These are phyloP conservation scores for Fusarium hostae DNA, from an alignment of 2,329 filamentous ascomycete species.

Conservation along the genomic window DNA sequence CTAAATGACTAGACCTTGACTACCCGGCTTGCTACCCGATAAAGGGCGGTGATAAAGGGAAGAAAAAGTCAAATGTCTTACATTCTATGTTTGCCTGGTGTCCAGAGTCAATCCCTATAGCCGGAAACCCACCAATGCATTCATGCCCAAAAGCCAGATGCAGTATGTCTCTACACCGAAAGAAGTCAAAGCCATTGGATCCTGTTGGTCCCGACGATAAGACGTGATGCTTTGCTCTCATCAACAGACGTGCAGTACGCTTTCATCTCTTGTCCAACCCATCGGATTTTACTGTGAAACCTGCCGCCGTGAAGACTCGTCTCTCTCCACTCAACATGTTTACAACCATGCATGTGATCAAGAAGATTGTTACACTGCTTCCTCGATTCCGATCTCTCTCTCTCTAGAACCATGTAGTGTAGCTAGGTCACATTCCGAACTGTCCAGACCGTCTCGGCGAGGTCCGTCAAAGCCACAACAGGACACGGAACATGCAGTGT, in stretches of 20 bases:
- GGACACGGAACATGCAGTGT: not conserved
- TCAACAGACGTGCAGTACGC: no score
- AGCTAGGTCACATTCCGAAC: not conserved
- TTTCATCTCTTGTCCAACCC: not conserved
- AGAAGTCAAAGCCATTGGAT: no score
- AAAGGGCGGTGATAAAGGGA: no score
- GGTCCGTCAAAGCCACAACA: not conserved
- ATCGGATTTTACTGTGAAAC: not conserved
- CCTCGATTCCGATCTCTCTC: not conserved
- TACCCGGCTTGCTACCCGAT: no score
- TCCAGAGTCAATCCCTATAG: not conserved
- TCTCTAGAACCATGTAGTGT: not conserved
- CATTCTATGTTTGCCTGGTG: not conserved
- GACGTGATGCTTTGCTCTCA: no score
- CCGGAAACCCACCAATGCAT: not conserved
- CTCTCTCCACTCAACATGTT: not conserved
- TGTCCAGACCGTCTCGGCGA: not conserved
- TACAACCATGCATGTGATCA: not conserved
- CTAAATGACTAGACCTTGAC: no score
- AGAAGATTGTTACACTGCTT: not conserved
- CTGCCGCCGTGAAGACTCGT: not conserved
- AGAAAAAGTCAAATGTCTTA: no score
- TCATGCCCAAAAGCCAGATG: not conserved
- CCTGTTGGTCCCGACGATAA: no score
- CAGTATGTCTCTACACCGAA: not conserved